Base-by-base conservation (phyloP, 495 filamentous ascomycete genomes). In the Hyaloscypha finlandica region DNA sequence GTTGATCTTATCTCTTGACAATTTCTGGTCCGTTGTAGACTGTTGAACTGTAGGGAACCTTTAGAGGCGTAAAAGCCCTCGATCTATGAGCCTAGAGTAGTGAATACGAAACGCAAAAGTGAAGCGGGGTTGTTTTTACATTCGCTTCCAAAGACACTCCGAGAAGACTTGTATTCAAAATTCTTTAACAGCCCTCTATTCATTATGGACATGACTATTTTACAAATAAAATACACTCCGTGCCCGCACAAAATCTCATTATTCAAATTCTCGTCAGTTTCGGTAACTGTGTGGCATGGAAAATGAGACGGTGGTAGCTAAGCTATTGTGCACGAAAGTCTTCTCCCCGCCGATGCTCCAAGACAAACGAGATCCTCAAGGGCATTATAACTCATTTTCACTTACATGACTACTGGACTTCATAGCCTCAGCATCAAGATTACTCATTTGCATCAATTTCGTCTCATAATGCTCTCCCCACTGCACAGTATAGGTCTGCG, bases 391-490 rank as follows among this genome's bases (percentile, higher is more conserved):
- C 35, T 61, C 59, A 61, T 48, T 19, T 45, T 42, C 20, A 61
- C 59, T 61, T 22, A 37, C 59, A 48, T 12, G 59, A 25, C 59
- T 30, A 39, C 59, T 61, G 0, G 59, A 61, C 3, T 61, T 61
- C 37, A 45, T 20, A 12, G 37, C 37, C 19, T 61, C 32, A 61
- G 35, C 2, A 61, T 61, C 61, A 52, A 63, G 39, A 53, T 63
- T 45, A 20, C 61, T 52, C 61, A 55, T 55, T 22, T 55, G 42
- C 33, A 54, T 63, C 61, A 35, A 53, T 54, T 63, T 63, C 42
- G 61, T n/a, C 51, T 53, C 42, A 33, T 53, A 45, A 1, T 63
- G 61, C 25, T 63, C 45, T 45, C 42, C 61, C 61, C 61, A 53
- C 32, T 63, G 61, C 61, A 61, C 59, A 45, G 22, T 48, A 45